Evolutionary conservation across 1,139 yeast species (phyloP).

Genomic region (Sugiyamaella neomexicana): DNA sequence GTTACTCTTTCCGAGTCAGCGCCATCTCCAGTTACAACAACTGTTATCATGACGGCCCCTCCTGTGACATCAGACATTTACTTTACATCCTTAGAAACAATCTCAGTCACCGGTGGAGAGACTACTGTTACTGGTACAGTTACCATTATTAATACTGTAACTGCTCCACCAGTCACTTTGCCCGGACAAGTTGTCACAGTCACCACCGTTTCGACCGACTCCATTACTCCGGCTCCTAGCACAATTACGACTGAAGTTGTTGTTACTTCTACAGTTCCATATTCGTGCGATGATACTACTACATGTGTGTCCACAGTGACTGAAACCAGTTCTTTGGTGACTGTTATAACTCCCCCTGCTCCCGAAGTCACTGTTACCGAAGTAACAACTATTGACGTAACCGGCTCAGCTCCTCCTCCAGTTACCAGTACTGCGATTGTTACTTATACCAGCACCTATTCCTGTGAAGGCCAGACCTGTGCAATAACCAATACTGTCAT

Average conservation of each 20-base stretch:
- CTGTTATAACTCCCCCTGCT: constrained; percentile 19
- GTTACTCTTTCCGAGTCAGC: constrained; percentile 17
- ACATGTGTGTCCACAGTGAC: constrained; percentile 21
- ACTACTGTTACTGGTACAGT: constrained; percentile 23
- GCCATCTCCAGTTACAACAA: constrained; percentile 20
- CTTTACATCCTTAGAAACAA: constrained; percentile 14
- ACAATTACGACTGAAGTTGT: constrained; percentile 18
- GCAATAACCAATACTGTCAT: constrained; percentile 19
- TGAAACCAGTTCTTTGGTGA: constrained; percentile 16
- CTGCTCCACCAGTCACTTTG: constrained; percentile 20
- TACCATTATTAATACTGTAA: constrained; percentile 17
- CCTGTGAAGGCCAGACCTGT: constrained; percentile 17
- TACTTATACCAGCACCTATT: constrained; percentile 20
- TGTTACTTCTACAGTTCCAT: constrained; percentile 22
- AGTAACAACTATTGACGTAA: constrained; percentile 19
- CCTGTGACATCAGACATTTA: constrained; percentile 16
- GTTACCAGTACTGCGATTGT: constrained; percentile 18
- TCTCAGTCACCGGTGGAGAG: constrained; percentile 16
- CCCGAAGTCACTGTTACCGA: constrained; percentile 17
- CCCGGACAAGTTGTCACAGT: constrained; percentile 20
- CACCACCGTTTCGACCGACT: constrained; percentile 17
- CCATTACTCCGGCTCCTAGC: constrained; percentile 19
- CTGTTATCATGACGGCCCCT: constrained; percentile 19
- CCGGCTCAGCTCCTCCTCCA: constrained; percentile 21
- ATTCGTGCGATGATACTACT: constrained; percentile 17